Conservation (phyloP, 768 basidiomycete genomes). For the Phylloporus arenicola region DNA sequence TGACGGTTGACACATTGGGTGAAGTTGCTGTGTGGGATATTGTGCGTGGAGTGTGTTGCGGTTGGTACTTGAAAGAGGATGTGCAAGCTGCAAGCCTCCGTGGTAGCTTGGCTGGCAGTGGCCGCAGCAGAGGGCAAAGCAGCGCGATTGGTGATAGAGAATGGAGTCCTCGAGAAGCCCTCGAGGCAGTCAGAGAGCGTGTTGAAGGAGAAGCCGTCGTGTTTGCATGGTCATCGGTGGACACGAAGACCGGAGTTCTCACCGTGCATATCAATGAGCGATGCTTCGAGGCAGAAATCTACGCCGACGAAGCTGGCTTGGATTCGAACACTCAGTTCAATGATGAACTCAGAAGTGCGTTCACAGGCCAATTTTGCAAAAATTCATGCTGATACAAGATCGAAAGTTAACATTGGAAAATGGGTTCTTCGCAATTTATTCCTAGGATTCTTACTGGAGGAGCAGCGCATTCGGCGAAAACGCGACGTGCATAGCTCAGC, state of each 20-base stretch:
- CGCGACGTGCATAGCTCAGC: conserved; percentile 25
- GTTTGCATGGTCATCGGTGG: conserved; percentile 78
- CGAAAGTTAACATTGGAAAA: conserved; percentile 83
- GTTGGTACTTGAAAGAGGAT: conserved; percentile 61
- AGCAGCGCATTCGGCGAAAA: conserved; percentile 42
- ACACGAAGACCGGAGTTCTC: conserved; percentile 85
- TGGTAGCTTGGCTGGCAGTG: conserved; percentile 41
- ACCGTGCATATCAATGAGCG: conserved; percentile 83
- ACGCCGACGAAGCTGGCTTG: conserved; percentile 86
- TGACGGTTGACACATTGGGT: conserved; percentile 86
- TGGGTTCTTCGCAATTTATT: conserved; percentile 89
- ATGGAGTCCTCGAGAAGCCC: conserved; percentile 70
- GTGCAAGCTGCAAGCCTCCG: conserved; percentile 51
- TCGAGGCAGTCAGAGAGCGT: conserved; percentile 82
- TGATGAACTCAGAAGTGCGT: conserved; percentile 80
- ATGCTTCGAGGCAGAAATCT: conserved; percentile 93
- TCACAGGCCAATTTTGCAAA: conserved; percentile 1
- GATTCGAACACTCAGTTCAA: conserved; percentile 51
- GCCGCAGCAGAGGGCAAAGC: conserved; percentile 29
- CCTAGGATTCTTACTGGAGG: conserved; percentile 67
- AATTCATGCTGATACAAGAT: conserved; percentile 4
- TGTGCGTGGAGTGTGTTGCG: conserved; percentile 68
- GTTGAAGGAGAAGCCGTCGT: conserved; percentile 95
- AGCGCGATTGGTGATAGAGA: conserved; percentile 38
- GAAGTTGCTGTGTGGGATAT: conserved; percentile 94